Percentiles rank a stretch among this genome's conserved stretches.
Evolutionary conservation across 1,139 yeast genomes (phyloP).

Genomic region (Yamadazyma diospyri): DNA sequence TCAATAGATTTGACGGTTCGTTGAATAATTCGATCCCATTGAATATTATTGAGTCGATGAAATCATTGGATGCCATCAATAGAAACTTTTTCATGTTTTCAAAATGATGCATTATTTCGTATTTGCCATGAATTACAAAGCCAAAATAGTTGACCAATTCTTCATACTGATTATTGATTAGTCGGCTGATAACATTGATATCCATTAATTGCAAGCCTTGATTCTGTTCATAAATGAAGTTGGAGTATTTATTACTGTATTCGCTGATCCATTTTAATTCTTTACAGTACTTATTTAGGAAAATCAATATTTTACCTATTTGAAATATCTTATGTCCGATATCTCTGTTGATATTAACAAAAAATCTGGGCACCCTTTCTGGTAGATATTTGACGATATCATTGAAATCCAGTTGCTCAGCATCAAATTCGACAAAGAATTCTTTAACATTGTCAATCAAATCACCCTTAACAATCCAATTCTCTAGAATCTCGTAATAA

Average conservation of each 20-base stretch:
- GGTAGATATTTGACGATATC: slow-evolving; percentile 33
- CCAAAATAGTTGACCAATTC: slow-evolving; percentile 59
- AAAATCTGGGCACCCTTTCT: slow-evolving; percentile 57
- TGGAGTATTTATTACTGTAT: slow-evolving; percentile 36
- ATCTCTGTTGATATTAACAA: slow-evolving; percentile 31
- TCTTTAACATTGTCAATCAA: slow-evolving; percentile 56
- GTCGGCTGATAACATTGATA: slow-evolving; percentile 21
- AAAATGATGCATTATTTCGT: slow-evolving; percentile 52
- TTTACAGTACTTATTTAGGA: slow-evolving; percentile 59
- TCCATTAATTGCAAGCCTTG: slow-evolving; percentile 33
- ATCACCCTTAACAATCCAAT: slow-evolving; percentile 73
- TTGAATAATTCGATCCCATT: slow-evolving; percentile 55
- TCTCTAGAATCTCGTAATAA: slow-evolving; percentile 56
- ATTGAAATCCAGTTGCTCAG: slow-evolving; percentile 27
- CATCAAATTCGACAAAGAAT: slow-evolving; percentile 56
- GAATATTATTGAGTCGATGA: slow-evolving; percentile 60
- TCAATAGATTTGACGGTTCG: slow-evolving; percentile 59
- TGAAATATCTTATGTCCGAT: slow-evolving; percentile 60
- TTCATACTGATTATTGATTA: slow-evolving; percentile 50
- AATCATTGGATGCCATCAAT: slow-evolving; percentile 74
- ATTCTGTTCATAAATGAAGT: slow-evolving; percentile 23
- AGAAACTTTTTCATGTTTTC: slow-evolving; percentile 62
- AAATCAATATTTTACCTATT: slow-evolving; percentile 75
- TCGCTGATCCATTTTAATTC: slow-evolving; percentile 39
- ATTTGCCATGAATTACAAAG: slow-evolving; percentile 43